Evolutionary conservation across 352 stramenopile species (phyloP).

Genomic region (Phytophthora syringae): DNA sequence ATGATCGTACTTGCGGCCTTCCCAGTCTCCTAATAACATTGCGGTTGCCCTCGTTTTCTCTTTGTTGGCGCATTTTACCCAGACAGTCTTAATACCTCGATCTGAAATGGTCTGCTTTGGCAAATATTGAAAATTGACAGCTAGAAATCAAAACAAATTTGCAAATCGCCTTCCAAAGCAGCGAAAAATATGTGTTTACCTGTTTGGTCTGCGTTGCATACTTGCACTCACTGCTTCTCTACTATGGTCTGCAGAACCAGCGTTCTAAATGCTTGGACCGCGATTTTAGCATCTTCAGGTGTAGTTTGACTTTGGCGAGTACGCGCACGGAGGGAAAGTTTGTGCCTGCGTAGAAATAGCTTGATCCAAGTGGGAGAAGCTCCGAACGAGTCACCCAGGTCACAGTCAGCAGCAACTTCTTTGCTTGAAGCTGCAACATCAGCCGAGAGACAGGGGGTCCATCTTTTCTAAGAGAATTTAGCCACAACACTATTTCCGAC

Average conservation of each 20-base stretch:
- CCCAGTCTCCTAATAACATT: not conserved
- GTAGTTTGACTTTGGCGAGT: slow-evolving; percentile 7
- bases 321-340: not conserved
- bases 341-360: not conserved
- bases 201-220: slow-evolving; percentile 2
- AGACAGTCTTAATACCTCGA: not conserved
- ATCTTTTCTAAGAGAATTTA: not conserved
- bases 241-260: not conserved
- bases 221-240: slow-evolving; percentile 2
- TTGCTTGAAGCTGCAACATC: not conserved
- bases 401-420: not conserved
- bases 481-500: not conserved
- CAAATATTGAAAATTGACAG: not conserved
- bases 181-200: not conserved
- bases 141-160: too few species aligned
- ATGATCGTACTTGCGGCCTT: not conserved
- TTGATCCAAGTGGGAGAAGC: not conserved
- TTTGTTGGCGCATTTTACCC: not conserved
- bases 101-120: not conserved
- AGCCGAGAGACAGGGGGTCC: not conserved
- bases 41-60: not conserved
- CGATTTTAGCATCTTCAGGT: not conserved
- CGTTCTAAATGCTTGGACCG: not conserved
- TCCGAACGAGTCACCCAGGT: not conserved
- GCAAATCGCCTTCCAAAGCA: too few species aligned